These are phyloP conservation scores for Heterococcus sp. DNA, from an alignment of 108 stramenopile species.

Conservation along the genomic window DNA sequence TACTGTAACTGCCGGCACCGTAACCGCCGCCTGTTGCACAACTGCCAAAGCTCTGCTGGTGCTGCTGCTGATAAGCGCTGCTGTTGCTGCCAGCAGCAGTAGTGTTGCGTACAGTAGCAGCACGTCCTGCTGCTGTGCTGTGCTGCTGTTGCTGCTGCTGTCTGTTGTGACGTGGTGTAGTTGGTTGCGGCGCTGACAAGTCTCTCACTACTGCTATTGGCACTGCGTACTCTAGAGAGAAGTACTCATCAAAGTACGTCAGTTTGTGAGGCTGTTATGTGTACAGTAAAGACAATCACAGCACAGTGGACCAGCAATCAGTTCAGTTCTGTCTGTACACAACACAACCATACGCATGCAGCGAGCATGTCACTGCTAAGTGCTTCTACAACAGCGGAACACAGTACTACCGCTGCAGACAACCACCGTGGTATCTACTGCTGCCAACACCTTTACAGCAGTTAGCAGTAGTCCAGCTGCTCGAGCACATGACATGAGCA, in stretches of 20 bases:
- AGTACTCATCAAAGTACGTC: slow-evolving; percentile 34
- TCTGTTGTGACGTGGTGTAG: background rate
- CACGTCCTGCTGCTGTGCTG: no score
- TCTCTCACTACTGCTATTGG: slow-evolving; percentile 12
- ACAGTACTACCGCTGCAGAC: background rate
- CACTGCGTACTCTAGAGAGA: slow-evolving; percentile 32
- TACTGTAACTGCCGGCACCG: no score
- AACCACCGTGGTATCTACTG: background rate
- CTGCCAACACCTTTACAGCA: background rate
- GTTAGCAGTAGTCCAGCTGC: background rate
- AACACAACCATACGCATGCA: background rate
- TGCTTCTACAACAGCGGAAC: background rate
- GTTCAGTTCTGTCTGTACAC: background rate
- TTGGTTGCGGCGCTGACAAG: background rate
- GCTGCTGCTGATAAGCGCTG: no score
- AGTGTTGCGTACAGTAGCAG: no score
- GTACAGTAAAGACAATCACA: background rate
- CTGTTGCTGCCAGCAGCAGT: no score
- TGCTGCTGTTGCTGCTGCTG: background rate
- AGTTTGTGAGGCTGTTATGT: slow-evolving; percentile 42
- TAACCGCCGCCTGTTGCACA: no score
- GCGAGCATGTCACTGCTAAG: background rate
- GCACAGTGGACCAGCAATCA: background rate
- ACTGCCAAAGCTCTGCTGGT: no score
- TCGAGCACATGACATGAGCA: no score